Evolutionary conservation across 768 basidiomycete genomes (phyloP).

Genomic region (Boletus pseudopeckii): DNA sequence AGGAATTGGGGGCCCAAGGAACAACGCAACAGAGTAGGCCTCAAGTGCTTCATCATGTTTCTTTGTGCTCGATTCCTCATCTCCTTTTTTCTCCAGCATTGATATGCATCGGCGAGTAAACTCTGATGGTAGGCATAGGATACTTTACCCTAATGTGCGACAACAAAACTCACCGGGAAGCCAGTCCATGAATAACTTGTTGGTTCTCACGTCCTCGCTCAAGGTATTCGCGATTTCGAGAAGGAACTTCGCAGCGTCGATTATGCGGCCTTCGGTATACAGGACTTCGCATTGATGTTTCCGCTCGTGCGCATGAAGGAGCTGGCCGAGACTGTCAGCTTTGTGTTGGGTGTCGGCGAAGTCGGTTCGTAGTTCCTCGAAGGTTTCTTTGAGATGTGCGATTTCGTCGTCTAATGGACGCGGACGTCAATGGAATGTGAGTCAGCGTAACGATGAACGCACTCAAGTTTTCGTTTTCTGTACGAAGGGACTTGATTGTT

Average conservation of each 20-base stretch:
- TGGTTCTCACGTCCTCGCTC: background rate
- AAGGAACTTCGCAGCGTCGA: background rate
- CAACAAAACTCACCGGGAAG: background rate
- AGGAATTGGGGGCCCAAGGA: background rate
- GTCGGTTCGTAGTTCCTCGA: background rate
- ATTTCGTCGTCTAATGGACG: background rate
- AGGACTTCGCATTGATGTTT: constrained; percentile 7
- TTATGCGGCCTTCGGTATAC: background rate
- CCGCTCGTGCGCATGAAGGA: background rate
- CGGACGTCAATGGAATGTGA: background rate
- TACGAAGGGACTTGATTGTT: background rate
- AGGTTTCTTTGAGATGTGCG: background rate
- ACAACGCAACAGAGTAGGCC: background rate
- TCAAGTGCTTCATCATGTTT: background rate
- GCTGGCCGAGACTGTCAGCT: background rate
- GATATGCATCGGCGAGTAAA: background rate
- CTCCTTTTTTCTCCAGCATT: background rate
- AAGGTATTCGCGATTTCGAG: background rate
- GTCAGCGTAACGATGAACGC: background rate
- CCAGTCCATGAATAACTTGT: background rate
- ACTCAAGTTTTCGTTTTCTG: background rate
- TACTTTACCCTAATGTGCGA: background rate
- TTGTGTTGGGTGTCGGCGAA: background rate
- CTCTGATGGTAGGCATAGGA: background rate
- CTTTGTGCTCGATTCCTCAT: background rate